phyloP scores from a whole-genome alignment of 129 eudicot genomes.

The Flaveria ramosissima region DNA sequence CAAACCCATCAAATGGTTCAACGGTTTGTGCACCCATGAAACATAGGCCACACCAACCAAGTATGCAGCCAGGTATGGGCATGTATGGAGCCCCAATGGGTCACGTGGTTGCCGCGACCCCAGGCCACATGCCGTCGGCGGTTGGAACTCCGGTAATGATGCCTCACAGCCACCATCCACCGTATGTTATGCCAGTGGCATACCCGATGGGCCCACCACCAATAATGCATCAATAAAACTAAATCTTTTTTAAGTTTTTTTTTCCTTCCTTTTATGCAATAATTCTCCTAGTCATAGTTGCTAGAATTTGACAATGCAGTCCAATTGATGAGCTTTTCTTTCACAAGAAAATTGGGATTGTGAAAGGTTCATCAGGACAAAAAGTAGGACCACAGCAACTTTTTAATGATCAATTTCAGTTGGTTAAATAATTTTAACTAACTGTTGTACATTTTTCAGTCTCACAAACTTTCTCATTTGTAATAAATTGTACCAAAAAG shows the following conservation, averaged over 20 bases:
- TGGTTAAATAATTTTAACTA: slow-evolving; percentile 44
- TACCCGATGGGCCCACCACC: slow-evolving; percentile 89
- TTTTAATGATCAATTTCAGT: slow-evolving; percentile 44
- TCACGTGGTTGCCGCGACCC: slow-evolving; percentile 66
- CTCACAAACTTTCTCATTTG: slow-evolving; percentile 22
- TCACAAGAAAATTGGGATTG: slow-evolving; percentile 37
- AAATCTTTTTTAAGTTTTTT: not conserved
- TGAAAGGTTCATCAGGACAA: slow-evolving; percentile 41
- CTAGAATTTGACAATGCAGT: slow-evolving; percentile 35
- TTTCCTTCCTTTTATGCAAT: slow-evolving; percentile 32
- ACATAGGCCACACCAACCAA: slow-evolving; percentile 53
- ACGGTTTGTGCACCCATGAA: slow-evolving; percentile 47
- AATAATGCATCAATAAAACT: slow-evolving; percentile 58
- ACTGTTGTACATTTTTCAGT: slow-evolving; percentile 39
- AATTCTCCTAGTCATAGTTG: slow-evolving; percentile 38
- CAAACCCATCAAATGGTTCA: slow-evolving; percentile 36
- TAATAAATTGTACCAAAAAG: slow-evolving; percentile 30
- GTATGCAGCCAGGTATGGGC: slow-evolving; percentile 63
- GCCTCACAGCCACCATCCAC: slow-evolving; percentile 68
- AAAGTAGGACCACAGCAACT: slow-evolving; percentile 39
- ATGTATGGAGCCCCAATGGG: slow-evolving; percentile 91
- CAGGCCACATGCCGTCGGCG: slow-evolving; percentile 79
- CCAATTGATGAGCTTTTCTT: slow-evolving; percentile 38
- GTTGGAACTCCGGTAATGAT: slow-evolving; percentile 96
- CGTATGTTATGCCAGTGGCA: slow-evolving; percentile 74